Percentiles rank a stretch among this genome's conserved stretches.
These are phyloP conservation scores for Neopestalotiopsis sp. DNA, from an alignment of 2,329 filamentous ascomycete genomes.

Conservation along the genomic window DNA sequence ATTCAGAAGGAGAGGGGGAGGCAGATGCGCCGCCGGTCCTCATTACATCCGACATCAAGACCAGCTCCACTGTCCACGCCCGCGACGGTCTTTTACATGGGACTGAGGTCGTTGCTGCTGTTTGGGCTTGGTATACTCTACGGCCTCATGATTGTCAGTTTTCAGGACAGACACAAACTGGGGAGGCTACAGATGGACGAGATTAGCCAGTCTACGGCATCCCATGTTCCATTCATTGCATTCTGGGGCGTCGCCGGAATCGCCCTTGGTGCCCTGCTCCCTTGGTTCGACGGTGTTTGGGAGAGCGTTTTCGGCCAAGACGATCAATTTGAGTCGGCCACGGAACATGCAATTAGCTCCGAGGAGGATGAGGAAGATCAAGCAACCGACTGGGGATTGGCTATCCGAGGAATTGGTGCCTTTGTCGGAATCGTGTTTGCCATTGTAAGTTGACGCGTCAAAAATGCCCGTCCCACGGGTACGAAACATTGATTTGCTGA, in stretches of 20 bases:
- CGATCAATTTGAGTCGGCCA: conserved; percentile 23
- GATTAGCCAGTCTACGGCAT: conserved; percentile 43
- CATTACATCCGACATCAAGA: conserved; percentile 34
- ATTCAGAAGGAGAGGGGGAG: conserved; percentile 34
- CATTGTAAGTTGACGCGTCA: conserved; percentile 68
- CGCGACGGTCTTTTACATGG: conserved; percentile 52
- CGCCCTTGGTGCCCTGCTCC: conserved; percentile 77
- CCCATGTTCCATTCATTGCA: conserved; percentile 70
- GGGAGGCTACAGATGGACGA: conserved; percentile 63
- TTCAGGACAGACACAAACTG: conserved; percentile 73
- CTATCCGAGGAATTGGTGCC: conserved; percentile 62
- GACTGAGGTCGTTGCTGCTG: conserved; percentile 66
- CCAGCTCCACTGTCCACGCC: conserved; percentile 34
- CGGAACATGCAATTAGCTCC: conserved; percentile 24
- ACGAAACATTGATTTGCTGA: conserved; percentile 8
- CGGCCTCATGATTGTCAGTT: conserved; percentile 78
- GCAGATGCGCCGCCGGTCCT: conserved; percentile 41
- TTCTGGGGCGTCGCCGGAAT: conserved; percentile 87
- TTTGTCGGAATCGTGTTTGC: conserved; percentile 67
- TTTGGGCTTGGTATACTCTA: conserved; percentile 84
- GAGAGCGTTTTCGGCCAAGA: conserved; percentile 53
- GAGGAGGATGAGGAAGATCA: conserved; percentile 37
- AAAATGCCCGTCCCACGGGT: background rate
- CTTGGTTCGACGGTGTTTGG: conserved; percentile 83
- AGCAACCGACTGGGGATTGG: conserved; percentile 73